Percentiles rank a stretch among this genome's conserved stretches.
phyloP scores from a whole-genome alignment of 1,284 basidiomycete species.

The Mycena sp. region DNA sequence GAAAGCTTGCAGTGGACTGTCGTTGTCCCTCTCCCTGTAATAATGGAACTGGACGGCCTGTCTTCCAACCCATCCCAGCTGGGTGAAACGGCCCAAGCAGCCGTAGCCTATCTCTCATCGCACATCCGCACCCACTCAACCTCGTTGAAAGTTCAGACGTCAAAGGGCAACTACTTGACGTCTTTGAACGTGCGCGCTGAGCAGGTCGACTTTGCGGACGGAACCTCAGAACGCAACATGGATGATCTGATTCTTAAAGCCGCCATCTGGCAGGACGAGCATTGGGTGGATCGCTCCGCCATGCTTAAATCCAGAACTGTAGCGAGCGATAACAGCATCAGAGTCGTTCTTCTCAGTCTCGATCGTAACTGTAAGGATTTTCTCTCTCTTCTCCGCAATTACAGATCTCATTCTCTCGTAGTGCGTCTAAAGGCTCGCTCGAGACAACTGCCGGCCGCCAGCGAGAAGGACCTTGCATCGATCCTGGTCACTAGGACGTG shows the following conservation, averaged over 20 bases:
- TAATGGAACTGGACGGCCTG: conserved; percentile 96
- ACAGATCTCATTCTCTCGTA: conserved; percentile 40
- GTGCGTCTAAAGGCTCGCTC: conserved; percentile 88
- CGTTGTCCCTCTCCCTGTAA: conserved; percentile 90
- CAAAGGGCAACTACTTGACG: conserved; percentile 91
- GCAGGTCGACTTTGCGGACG: conserved; percentile 77
- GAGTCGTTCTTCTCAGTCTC: conserved; percentile 90
- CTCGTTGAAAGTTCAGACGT: conserved; percentile 94
- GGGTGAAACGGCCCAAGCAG: conserved; percentile 75
- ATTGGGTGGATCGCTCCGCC: conserved; percentile 88
- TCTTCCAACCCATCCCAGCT: conserved; percentile 73
- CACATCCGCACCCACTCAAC: conserved; percentile 79
- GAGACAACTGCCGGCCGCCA: conserved; percentile 79
- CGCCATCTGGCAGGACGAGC: conserved; percentile 91
- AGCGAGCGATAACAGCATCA: conserved; percentile 61
- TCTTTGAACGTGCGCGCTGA: conserved; percentile 89
- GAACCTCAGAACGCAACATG: conserved; percentile 80
- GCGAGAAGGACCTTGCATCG: conserved; percentile 76
- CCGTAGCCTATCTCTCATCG: conserved; percentile 80
- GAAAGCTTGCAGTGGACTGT: conserved; percentile 89
- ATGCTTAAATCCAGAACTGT: conserved; percentile 61
- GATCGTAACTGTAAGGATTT: conserved; percentile 87
- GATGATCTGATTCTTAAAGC: conserved; percentile 95
- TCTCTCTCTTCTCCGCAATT: conserved; percentile 12
- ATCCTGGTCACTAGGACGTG: conserved; percentile 61